phyloP scores from a whole-genome alignment of 2,329 filamentous ascomycete genomes.

The Cercospora sp. region DNA sequence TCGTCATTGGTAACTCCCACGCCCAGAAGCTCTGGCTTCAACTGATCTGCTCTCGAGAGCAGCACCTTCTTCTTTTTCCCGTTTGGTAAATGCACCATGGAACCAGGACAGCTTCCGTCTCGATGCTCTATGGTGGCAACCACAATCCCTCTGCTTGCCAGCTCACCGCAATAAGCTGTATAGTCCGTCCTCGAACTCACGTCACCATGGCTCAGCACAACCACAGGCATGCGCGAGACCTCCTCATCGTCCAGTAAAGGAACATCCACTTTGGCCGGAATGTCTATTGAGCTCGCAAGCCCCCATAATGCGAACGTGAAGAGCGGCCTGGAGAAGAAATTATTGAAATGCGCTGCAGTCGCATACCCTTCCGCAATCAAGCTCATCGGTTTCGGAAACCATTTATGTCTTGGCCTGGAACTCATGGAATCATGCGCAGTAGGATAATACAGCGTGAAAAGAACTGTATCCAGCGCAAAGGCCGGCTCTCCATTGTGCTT shows the following conservation, averaged over 20 bases:
- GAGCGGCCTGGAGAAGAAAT: conserved; percentile 36
- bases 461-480: conserved; percentile 45
- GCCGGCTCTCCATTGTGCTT: conserved; percentile 41
- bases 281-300: conserved; percentile 43
- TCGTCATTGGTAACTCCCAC: conserved; percentile 24
- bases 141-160: conserved; percentile 45
- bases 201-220: conserved; percentile 48
- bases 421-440: conserved; percentile 31
- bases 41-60: conserved; percentile 40
- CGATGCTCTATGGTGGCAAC: conserved; percentile 48
- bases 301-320: conserved; percentile 44
- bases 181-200: conserved; percentile 47
- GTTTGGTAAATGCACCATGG: conserved; percentile 39
- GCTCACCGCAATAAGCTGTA: conserved; percentile 46
- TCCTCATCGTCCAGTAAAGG: conserved; percentile 15
- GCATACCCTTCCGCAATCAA: conserved; percentile 46
- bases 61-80: conserved; percentile 39
- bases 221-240: conserved; percentile 36
- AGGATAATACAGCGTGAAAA: conserved; percentile 47
- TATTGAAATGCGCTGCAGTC: conserved; percentile 40
- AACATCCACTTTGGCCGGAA: conserved; percentile 45
- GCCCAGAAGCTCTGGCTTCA: conserved; percentile 27
- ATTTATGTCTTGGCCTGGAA: conserved; percentile 38
- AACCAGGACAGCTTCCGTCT: conserved; percentile 47
- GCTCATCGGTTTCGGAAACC: conserved; percentile 46